These are phyloP conservation scores for Irpex rosettiformis DNA, from an alignment of 1,284 basidiomycete genomes.

Conservation along the genomic window DNA sequence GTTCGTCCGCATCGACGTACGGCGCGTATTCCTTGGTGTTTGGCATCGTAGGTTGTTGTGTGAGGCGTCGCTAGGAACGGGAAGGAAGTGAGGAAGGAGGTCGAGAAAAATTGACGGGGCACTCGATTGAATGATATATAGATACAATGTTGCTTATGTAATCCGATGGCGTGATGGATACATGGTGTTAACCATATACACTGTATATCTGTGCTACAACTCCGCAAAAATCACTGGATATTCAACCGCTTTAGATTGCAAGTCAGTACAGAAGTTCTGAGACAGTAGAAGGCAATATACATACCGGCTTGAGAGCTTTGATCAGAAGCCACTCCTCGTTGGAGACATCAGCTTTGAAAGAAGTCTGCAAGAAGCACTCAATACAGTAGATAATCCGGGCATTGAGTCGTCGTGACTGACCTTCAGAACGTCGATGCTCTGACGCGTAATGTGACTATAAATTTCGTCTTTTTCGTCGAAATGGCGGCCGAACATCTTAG, in stretches of 20 bases:
- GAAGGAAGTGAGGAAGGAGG: conserved; percentile 8
- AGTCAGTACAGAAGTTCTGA: conserved; percentile 7
- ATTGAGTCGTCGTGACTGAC: conserved; percentile 33
- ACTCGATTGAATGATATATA: conserved; percentile 17
- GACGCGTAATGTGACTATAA: conserved; percentile 86
- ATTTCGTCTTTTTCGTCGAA: conserved; percentile 97
- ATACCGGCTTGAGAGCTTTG: conserved; percentile 85
- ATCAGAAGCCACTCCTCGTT: conserved; percentile 95
- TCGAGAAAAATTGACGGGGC: conserved; percentile 10
- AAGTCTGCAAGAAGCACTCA: conserved; percentile 44
- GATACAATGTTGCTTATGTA: conserved; percentile 25
- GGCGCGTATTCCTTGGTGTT: conserved; percentile 13
- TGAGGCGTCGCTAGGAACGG: neutral
- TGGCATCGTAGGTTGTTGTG: conserved; percentile 16
- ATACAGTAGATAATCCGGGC: conserved; percentile 6
- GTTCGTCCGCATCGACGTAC: conserved; percentile 19
- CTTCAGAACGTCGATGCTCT: conserved; percentile 95
- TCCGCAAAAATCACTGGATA: conserved; percentile 33
- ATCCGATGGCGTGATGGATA: conserved; percentile 14
- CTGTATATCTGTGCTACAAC: conserved; percentile 5
- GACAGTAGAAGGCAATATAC: conserved; percentile 5
- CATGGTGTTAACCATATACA: too few relatives aligned
- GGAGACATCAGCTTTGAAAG: conserved; percentile 88
- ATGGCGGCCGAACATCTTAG: conserved; percentile 92
- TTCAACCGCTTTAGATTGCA: conserved; percentile 39